A percentile compares a stretch with the other conserved stretches of the same genome.
These are phyloP conservation scores for Breynia disticha DNA, from an alignment of 441 rosid species.

Conservation along the genomic window DNA sequence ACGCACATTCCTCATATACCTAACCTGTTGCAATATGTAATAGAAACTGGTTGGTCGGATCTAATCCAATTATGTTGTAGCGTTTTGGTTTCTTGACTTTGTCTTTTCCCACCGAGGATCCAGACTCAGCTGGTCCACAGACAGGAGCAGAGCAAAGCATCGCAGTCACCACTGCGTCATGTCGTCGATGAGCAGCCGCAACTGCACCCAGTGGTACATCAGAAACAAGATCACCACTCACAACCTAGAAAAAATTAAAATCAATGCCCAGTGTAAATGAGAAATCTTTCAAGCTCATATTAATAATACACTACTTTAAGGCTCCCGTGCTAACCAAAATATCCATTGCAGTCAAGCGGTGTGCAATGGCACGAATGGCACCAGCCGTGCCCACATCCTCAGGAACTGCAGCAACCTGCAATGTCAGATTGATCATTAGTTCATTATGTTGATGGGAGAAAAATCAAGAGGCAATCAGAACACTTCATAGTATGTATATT, in stretches of 20 bases:
- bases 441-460: no score
- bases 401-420: slow-evolving; percentile 83
- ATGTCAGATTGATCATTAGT: slow-evolving; percentile 10
- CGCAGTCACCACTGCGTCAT: slow-evolving; percentile 77
- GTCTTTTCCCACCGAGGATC: slow-evolving; percentile 68
- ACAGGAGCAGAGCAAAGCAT: slow-evolving; percentile 86
- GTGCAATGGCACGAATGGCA: slow-evolving; percentile 88
- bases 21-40: slow-evolving; percentile 79
- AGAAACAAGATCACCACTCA: slow-evolving; percentile 97
- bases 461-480: no score
- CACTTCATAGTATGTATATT: background rate
- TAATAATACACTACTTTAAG: slow-evolving; percentile 8
- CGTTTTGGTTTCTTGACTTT: slow-evolving; percentile 75
- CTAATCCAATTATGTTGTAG: slow-evolving; percentile 72
- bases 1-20: slow-evolving; percentile 8
- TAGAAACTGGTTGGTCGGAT: slow-evolving; percentile 60
- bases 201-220: slow-evolving; percentile 90
- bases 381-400: slow-evolving; percentile 95
- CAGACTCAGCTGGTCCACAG: slow-evolving; percentile 67
- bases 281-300: slow-evolving; percentile 12
- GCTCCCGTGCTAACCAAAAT: slow-evolving; percentile 51
- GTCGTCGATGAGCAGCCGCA: slow-evolving; percentile 85
- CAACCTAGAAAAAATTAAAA: slow-evolving; percentile 45
- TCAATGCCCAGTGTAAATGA: background rate
- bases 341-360: slow-evolving; percentile 78